Base-by-base conservation (phyloP, 179 eudicot genomes). In the Carnegiea gigantea region DNA sequence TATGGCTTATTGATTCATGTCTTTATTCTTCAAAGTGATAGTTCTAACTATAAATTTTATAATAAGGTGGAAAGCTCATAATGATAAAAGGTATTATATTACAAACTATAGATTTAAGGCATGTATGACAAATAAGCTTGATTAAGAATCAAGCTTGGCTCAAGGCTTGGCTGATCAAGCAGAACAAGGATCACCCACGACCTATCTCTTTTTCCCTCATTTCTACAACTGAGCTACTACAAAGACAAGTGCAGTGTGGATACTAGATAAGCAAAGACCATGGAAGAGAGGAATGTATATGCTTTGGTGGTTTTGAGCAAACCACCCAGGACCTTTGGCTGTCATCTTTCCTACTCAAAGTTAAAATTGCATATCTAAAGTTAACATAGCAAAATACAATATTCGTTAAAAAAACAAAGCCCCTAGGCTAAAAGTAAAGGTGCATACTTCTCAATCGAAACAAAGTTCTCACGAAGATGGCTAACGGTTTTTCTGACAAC, bases 361-460 rank as follows among this genome's bases (percentile, higher is more conserved):
- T 30, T 30, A 30, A 30, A 30, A 30, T 30, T 30, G 33, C 33
- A 30, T 30, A 51, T 51, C 18, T 40, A 40, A 51, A 9, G 18
- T 21, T 59, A 59, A 59, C 24, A 59, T 4, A 10, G 65, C n/a
- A 46, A 81, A 67, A 18, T 28, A 51, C 18, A 18, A 54, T 1
- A 74, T 14, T 9, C 62, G 46, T 44, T 6, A 74, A 10, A n/a
- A 28, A n/a, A 10, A 70, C 38, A 70, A 30, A 30, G 71, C 84
- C 33, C 38, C 54, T 36, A 8, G 48, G 10, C 23, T 48, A 30
- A 74, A 8, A 75, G 15, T 51, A 2, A 60, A 76, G 64, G 73
- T 38, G 82, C 95, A 85, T 92, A 96, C 99, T 91, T 93, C 78
- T 96, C 99, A 85, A 96, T 96, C 24, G 91, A 89, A 82, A 94